Percentiles rank a stretch among this genome's conserved stretches.
These are phyloP conservation scores for Arthrobotrys iridis DNA, from an alignment of 2,329 filamentous ascomycete species.

Conservation along the genomic window DNA sequence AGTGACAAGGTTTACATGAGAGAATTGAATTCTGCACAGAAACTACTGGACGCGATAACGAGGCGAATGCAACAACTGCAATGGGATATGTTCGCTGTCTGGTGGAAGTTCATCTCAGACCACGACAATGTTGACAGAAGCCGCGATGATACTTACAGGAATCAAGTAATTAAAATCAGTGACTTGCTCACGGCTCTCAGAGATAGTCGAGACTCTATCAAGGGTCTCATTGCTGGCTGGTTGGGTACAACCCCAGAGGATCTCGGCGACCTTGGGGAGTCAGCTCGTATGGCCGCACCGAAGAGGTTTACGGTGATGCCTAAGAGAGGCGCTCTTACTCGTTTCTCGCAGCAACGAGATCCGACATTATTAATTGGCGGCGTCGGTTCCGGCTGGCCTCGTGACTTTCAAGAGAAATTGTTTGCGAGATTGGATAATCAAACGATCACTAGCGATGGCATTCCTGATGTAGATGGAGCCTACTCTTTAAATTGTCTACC, in stretches of 20 bases:
- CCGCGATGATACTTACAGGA: conserved; percentile 19
- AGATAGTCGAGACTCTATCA: not conserved
- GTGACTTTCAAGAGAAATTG: conserved; percentile 60
- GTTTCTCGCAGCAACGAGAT: conserved; percentile 60
- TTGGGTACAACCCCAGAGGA: not conserved
- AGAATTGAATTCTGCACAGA: conserved; percentile 52
- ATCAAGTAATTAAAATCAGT: not conserved
- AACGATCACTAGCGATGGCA: not conserved
- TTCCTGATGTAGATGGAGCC: not conserved
- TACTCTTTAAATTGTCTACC: conserved; percentile 30
- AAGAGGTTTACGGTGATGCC: not conserved
- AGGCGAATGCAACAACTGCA: conserved; percentile 56
- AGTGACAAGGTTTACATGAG: not conserved
- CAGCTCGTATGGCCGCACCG: not conserved
- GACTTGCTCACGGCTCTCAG: not conserved
- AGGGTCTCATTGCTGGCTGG: not conserved
- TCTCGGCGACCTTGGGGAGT: not conserved
- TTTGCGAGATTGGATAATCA: conserved; percentile 56
- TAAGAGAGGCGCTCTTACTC: conserved; percentile 56
- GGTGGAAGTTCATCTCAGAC: conserved; percentile 62
- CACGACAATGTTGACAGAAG: conserved; percentile 40
- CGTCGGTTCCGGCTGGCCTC: conserved; percentile 62
- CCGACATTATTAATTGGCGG: conserved; percentile 62
- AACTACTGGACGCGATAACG: conserved; percentile 31
- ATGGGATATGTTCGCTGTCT: conserved; percentile 63